Conservation (phyloP, 2,329 filamentous ascomycete species). For the Xylariaceae sp. region DNA sequence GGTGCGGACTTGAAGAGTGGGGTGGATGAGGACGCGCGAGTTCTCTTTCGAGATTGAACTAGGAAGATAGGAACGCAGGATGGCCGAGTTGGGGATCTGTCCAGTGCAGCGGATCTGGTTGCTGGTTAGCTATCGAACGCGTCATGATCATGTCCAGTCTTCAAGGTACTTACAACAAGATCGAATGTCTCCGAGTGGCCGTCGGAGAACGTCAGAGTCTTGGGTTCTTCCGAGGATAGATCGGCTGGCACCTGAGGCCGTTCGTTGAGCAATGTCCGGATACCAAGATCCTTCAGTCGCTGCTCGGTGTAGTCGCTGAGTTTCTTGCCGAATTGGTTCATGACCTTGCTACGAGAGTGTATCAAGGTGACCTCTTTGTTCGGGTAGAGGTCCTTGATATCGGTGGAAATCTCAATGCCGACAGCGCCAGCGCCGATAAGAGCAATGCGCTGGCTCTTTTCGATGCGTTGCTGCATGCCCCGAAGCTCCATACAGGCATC, state of each 20-base stretch:
- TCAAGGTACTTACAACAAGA: constrained; percentile 30
- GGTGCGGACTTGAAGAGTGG: constrained; percentile 41
- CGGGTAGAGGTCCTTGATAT: constrained; percentile 42
- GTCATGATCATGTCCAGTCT: too few species aligned
- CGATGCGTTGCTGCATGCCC: constrained; percentile 26
- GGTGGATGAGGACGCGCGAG: constrained; percentile 32
- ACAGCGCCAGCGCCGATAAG: constrained; percentile 44
- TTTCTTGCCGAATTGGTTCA: constrained; percentile 37
- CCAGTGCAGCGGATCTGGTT: constrained; percentile 38
- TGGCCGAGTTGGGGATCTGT: constrained; percentile 20
- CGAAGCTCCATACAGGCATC: constrained; percentile 27
- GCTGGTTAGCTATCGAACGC: too few species aligned
- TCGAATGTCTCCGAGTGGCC: constrained; percentile 31
- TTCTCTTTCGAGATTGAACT: constrained; percentile 8
- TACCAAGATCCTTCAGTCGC: constrained; percentile 30
- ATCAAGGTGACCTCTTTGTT: constrained; percentile 43
- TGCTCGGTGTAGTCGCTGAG: constrained; percentile 32
- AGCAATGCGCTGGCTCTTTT: constrained; percentile 22
- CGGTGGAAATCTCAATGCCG: constrained; percentile 43
- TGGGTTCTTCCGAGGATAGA: constrained; percentile 8
- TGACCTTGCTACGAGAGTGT: constrained; percentile 38
- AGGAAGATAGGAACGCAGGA: constrained; percentile 4
- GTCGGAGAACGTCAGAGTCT: constrained; percentile 25
- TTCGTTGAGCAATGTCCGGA: constrained; percentile 35
- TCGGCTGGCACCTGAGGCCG: constrained; percentile 12